Evolutionary conservation across 1,284 basidiomycete genomes (phyloP), one percentile per base, ranked within the genome.

Genomic region (Marasmius tenuissimus): DNA sequence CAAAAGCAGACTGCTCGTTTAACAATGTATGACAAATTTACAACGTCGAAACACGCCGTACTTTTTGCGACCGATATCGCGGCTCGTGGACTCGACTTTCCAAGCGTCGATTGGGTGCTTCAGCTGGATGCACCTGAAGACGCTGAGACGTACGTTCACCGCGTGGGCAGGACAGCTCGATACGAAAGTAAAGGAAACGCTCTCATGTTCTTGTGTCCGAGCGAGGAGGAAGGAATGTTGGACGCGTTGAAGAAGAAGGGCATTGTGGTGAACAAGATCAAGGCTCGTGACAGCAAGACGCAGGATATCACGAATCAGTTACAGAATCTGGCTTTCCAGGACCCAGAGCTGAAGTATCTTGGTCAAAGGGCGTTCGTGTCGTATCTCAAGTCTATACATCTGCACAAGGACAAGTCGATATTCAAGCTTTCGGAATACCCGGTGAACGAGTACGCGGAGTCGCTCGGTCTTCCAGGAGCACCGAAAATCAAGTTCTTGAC

Each of bases 71-170:
- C 97, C n/a, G 97, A 99, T 73, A 92, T 99, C 67, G 97, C 97
- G 33, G 96, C 97, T 2, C 88, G 97, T 61, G 97, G 97, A 12
- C 83, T 99, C 62, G 97, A 99, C 76, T 99, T 99, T 74, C 96
- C 97, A 3, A 86, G 93, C 0, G 91, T 99, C 33, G 94, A 98
- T 74, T 99, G 97, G 97, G 97, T 99, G 11, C 75, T 99, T 39
- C 97, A 99, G 74, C 81, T 96, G n/a, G 97, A 99, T 74, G 94
- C 93, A 27, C 97, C 97, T 0, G 97, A 99, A 76, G 96, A 98
- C 71, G 93, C 91, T n/a, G 96, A 97, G 63, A 98, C 95, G 11
- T 99, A 99, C 74, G 95, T 99, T 53, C 97, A 99, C 74, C 89
- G 97, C 27, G 97, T 99, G 1, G 97, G 97, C 1, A 83, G 97